Evolutionary conservation across 2,329 filamentous ascomycete species (phyloP).

Genomic region (Fusarium oligoseptatum): DNA sequence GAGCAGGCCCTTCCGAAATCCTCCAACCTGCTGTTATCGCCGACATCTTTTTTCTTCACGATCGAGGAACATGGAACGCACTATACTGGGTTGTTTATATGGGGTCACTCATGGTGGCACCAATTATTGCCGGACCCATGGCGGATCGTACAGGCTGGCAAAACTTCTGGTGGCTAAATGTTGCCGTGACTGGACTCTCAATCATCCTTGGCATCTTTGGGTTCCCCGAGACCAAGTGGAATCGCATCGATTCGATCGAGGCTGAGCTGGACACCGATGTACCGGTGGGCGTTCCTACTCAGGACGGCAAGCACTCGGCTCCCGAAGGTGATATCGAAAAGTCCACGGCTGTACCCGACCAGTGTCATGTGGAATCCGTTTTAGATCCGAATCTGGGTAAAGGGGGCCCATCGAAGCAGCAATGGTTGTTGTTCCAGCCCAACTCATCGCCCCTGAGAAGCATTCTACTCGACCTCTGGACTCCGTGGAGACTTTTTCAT

Average conservation of each 20-base stretch:
- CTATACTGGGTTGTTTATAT: conserved; percentile 34
- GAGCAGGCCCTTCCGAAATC: conserved; percentile 25
- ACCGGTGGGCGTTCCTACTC: neutral
- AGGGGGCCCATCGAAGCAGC: neutral
- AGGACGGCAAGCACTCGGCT: neutral
- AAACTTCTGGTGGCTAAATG: neutral
- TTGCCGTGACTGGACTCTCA: neutral
- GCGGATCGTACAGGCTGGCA: neutral
- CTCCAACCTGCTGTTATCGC: conserved; percentile 32
- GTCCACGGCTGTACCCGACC: neutral
- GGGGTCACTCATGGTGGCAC: conserved; percentile 19
- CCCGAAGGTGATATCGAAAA: neutral
- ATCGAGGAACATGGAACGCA: conserved; percentile 34
- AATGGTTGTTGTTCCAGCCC: neutral
- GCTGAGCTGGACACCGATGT: neutral
- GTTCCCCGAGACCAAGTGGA: neutral
- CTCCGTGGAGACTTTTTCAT: neutral
- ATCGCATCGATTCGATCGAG: neutral
- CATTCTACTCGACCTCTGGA: neutral
- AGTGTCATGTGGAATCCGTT: neutral
- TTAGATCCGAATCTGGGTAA: neutral
- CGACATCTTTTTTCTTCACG: conserved; percentile 36
- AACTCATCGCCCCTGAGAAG: neutral
- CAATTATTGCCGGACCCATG: neutral
- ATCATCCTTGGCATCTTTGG: neutral